Base-by-base conservation (phyloP, 2,329 filamentous ascomycete species). In the Arthrobotrys conoides region DNA sequence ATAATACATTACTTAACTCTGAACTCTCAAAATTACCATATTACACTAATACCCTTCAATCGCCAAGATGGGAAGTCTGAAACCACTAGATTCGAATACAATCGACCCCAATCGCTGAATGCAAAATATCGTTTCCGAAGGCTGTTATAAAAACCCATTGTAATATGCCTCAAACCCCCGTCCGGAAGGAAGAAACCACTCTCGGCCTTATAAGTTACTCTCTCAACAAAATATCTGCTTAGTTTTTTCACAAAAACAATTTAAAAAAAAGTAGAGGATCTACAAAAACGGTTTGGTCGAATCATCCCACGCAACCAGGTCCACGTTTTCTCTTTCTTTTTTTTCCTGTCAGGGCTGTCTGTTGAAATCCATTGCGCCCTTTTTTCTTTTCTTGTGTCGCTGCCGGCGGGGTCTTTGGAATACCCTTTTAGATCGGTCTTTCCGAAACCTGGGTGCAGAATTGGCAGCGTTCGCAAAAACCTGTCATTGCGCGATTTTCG, bases 361-460 rank as follows among this genome's bases (percentile, higher is more conserved):
- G 24, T 14, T 22, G 14, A 18, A 55, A 53, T 63, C 5, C 38
- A 30, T 48, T 73, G 70, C 53, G 44, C 14, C 27, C 41, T 57
- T 61, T 61, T 67, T 65, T n/a, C n/a, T n/a, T n/a, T n/a, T n/a
- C n/a, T n/a, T n/a, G n/a, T 65, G 18, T 22, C 51, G 51, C 27
- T 33, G 51, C 16, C 20, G 18, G 41, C 65, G 48, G 44, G 57
- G 67, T 24, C 66, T 27, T 9, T 61, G 27, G 41, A 16, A 24
- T 38, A 10, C 48, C 10, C 20, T 30, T 55, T 30, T 55, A 55
- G 18, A 41, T 55, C 36, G 66, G 68, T 77, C 73, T 77, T 77
- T 77, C 73, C 73, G 73, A 77, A 71, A 71, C 61, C 73, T 77
- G 59, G 68, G 65, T 77, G 73, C 67, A 71, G 59, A 77, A 71